Evolutionary conservation across 179 eudicot genomes (phyloP).

Genomic region (Sideroxylon spinosum): DNA sequence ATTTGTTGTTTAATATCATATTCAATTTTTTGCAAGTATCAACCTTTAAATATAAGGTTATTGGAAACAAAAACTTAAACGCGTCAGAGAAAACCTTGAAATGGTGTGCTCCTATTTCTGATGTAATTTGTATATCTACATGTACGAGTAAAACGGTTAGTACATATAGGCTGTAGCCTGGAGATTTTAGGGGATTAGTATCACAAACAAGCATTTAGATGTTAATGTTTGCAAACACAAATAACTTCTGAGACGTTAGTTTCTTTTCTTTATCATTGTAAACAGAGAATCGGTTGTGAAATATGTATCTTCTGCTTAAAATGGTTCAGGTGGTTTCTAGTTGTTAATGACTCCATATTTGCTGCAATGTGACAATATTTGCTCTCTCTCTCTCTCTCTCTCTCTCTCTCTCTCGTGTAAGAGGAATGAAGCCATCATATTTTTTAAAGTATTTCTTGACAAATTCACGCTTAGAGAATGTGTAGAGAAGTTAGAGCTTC

Average conservation of each 20-base stretch:
- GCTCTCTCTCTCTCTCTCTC: not conserved
- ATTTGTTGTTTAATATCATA: too few species aligned
- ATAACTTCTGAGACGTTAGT: not conserved
- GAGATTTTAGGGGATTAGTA: not conserved
- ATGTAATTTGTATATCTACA: too few species aligned
- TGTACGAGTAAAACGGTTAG: not conserved
- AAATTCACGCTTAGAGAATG: conserved; percentile 74
- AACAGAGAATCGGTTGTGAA: not conserved
- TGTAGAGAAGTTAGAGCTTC: conserved; percentile 78
- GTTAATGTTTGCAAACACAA: not conserved
- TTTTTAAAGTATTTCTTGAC: conserved; percentile 37
- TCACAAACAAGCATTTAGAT: not conserved
- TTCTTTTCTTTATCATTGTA: not conserved
- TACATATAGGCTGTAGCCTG: not conserved
- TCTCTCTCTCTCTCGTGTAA: not conserved
- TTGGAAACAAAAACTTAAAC: too few species aligned
- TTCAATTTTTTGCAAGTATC: too few species aligned
- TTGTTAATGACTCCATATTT: not conserved
- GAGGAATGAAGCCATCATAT: not conserved
- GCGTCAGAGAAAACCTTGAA: too few species aligned
- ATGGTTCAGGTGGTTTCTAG: not conserved
- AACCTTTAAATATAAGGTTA: too few species aligned
- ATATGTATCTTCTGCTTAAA: not conserved
- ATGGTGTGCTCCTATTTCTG: too few species aligned
- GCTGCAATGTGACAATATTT: not conserved